phyloP scores from a whole-genome alignment of 768 basidiomycete species.

The Naganishia vaughanmartiniae region DNA sequence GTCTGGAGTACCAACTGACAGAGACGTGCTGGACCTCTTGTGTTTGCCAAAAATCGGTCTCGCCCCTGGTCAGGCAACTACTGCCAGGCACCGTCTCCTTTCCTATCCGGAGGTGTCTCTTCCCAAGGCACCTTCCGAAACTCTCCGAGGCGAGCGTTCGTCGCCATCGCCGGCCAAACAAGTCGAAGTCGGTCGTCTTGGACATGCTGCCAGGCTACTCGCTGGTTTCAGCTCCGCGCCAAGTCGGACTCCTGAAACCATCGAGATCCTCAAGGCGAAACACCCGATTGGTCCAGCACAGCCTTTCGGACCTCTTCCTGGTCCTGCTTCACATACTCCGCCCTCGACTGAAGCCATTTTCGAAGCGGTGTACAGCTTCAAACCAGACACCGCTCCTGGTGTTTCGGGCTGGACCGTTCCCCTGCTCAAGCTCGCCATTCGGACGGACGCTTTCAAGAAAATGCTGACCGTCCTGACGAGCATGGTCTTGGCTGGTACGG shows the following conservation, averaged over 20 bases:
- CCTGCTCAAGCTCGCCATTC: slow-evolving; percentile 4
- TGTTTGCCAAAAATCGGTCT: too few species aligned
- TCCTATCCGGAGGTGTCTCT: too few species aligned
- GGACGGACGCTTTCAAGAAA: background rate
- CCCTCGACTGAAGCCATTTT: too few species aligned
- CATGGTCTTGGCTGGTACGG: slow-evolving; percentile 2
- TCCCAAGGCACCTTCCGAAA: too few species aligned
- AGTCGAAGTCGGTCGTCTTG: background rate
- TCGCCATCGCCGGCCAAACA: too few species aligned
- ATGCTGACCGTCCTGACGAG: background rate
- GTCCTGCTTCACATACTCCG: too few species aligned
- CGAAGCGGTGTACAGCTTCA: background rate
- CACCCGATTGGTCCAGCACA: background rate
- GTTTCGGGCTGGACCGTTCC: slow-evolving; percentile 18
- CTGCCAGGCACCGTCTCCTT: too few species aligned
- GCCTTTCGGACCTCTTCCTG: too few species aligned
- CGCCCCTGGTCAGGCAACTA: too few species aligned
- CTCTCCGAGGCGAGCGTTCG: too few species aligned
- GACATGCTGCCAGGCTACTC: slow-evolving; percentile 11
- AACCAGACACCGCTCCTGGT: slow-evolving; percentile 13
- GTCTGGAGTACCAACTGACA: too few species aligned
- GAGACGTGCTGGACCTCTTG: too few species aligned
- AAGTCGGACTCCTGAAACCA: background rate
- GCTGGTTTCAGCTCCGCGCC: background rate
- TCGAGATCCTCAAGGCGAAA: slow-evolving; percentile 1